A percentile compares a stretch with the other conserved stretches of the same genome.
phyloP scores from a whole-genome alignment of 139 green algal genomes.

The Yamagishiella unicocca region DNA sequence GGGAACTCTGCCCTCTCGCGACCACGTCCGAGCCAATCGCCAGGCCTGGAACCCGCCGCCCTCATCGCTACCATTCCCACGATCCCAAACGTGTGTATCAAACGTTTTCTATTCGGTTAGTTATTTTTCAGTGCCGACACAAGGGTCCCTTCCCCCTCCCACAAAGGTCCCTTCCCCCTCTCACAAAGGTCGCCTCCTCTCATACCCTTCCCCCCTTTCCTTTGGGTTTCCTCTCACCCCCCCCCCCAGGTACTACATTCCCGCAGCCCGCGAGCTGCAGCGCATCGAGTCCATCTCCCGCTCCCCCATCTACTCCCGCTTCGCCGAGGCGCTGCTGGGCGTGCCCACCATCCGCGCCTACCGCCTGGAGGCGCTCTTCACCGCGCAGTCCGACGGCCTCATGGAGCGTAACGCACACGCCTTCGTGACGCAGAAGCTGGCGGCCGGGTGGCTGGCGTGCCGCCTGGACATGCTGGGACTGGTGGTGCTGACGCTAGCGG shows the following conservation, averaged over 20 bases:
- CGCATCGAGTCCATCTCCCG: slow-evolving; percentile 88
- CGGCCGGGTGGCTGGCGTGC: slow-evolving; percentile 87
- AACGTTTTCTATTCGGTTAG: no score
- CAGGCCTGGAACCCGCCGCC: no score
- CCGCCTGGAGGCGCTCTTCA: slow-evolving; percentile 74
- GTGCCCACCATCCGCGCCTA: slow-evolving; percentile 87
- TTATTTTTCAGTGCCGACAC: neutral
- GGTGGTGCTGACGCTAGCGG: slow-evolving; percentile 68
- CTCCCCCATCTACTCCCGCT: slow-evolving; percentile 89
- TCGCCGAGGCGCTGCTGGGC: slow-evolving; percentile 70
- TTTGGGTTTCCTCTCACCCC: neutral
- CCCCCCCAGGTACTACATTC: slow-evolving; percentile 82
- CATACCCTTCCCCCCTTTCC: neutral
- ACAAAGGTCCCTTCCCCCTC: neutral
- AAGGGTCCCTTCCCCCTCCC: neutral
- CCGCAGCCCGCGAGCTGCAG: slow-evolving; percentile 88
- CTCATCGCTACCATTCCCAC: no score
- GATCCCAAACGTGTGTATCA: no score
- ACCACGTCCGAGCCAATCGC: no score
- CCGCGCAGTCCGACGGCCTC: slow-evolving; percentile 48
- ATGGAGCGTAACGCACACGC: slow-evolving; percentile 79
- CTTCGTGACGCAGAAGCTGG: slow-evolving; percentile 82
- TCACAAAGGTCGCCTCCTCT: no score
- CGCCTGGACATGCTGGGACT: slow-evolving; percentile 88
- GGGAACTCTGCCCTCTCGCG: no score